These are phyloP conservation scores for Porphyra umbilicalis DNA, from an alignment of 31 red algal genomes.

Conservation along the genomic window DNA sequence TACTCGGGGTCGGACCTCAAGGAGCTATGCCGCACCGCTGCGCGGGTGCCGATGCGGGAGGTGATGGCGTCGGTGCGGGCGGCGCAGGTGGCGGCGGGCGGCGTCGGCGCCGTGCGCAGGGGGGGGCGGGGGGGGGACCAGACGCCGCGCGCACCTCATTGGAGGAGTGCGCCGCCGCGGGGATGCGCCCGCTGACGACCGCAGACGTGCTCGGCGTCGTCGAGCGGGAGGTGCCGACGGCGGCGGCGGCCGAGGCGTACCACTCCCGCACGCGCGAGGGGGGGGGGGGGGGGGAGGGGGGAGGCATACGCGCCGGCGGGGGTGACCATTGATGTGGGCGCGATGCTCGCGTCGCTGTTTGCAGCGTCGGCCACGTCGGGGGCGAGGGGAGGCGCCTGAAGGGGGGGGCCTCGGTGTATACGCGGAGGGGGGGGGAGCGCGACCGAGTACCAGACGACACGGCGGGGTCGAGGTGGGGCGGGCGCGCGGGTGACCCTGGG, in stretches of 20 bases:
- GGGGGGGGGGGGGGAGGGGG: neutral
- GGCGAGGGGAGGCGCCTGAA: neutral
- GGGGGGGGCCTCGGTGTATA: no score
- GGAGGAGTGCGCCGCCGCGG: neutral
- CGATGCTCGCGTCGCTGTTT: neutral
- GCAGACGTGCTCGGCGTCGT: neutral
- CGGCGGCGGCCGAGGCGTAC: neutral
- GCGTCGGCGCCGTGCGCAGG: neutral
- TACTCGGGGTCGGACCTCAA: constrained; percentile 94
- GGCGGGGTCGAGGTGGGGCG: no score
- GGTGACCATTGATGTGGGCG: neutral
- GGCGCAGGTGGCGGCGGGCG: neutral
- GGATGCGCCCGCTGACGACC: neutral
- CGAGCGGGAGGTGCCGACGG: neutral
- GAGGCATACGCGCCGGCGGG: neutral
- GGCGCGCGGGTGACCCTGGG: no score
- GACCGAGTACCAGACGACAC: no score
- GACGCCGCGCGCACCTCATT: neutral
- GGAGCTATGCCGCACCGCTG: constrained; percentile 91
- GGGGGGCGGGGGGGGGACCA: neutral
- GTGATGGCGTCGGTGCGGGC: neutral
- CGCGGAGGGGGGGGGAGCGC: no score
- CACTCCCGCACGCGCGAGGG: neutral
- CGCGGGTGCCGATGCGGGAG: constrained; percentile 69
- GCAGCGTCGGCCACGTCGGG: neutral